Percentiles rank a stretch among this genome's conserved stretches.
These are phyloP conservation scores for Austroboletus novae-zelandiae DNA, from an alignment of 1,284 basidiomycete genomes.

Conservation along the genomic window DNA sequence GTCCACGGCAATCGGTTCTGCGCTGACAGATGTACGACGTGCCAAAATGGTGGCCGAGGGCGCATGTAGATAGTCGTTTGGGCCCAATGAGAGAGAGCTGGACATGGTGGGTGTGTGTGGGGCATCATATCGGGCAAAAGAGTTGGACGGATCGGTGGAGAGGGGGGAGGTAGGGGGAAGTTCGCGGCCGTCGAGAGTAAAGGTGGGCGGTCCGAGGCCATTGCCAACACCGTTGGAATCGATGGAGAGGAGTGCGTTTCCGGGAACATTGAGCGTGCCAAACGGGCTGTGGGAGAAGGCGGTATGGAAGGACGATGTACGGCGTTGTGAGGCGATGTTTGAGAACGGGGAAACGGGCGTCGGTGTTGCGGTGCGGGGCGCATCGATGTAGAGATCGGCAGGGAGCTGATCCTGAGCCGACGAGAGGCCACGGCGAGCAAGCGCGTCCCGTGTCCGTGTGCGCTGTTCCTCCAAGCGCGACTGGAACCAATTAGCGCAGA, in stretches of 20 bases:
- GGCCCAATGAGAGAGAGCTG: slow-evolving; percentile 41
- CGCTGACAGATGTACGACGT: slow-evolving; percentile 91
- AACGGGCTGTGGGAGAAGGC: slow-evolving; percentile 65
- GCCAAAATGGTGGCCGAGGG: slow-evolving; percentile 80
- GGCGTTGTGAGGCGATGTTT: slow-evolving; percentile 44
- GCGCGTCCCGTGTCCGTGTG: slow-evolving; percentile 64
- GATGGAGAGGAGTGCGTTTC: slow-evolving; percentile 66
- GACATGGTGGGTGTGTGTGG: slow-evolving; percentile 46
- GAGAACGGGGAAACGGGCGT: slow-evolving; percentile 49
- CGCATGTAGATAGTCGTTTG: slow-evolving; percentile 62
- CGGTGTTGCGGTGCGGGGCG: slow-evolving; percentile 31
- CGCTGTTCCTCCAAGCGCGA: slow-evolving; percentile 81
- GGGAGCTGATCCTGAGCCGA: slow-evolving; percentile 51
- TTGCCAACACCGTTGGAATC: slow-evolving; percentile 32
- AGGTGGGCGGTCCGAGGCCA: slow-evolving; percentile 44
- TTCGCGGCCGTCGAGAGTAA: slow-evolving; percentile 57
- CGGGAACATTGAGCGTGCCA: slow-evolving; percentile 72
- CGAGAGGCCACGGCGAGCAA: slow-evolving; percentile 50
- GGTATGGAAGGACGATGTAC: slow-evolving; percentile 48
- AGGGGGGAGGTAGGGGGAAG: slow-evolving; percentile 63
- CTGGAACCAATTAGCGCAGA: slow-evolving; percentile 96
- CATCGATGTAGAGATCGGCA: slow-evolving; percentile 58
- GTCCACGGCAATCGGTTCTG: slow-evolving; percentile 92
- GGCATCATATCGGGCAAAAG: slow-evolving; percentile 51
- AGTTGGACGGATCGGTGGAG: slow-evolving; percentile 39